Base-by-base conservation (phyloP, 768 basidiomycete species). In the Cystobasidium tubakii region DNA sequence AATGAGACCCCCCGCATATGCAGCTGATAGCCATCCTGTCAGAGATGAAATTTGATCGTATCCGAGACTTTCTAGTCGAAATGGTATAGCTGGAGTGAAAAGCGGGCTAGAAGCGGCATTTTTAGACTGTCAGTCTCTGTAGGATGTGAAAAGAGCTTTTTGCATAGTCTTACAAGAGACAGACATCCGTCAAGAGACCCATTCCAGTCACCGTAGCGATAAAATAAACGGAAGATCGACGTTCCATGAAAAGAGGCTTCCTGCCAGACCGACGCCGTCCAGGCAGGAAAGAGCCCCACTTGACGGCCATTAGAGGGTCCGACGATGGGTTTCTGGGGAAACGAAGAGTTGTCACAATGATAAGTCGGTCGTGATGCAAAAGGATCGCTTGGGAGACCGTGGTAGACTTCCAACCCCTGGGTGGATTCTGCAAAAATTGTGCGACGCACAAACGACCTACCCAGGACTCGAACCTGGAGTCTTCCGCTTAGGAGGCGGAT, bases 161-260 rank as follows among this genome's bases (percentile, higher is more conserved):
- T 9, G 3, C 9, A 23, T 13, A 62, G 25, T 7, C 31, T 39
- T 31, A 39, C 31, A 71, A 71, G 21, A 71, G 69, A 29, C 69
- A 71, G 69, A 71, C 69, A 31, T 71, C 69, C 29, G 69, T 71
- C 34, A 71, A 44, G 4, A 71, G 69, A 27, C 54, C 53, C 69
- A 67, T 67, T 54, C 63, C 63, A 12, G 63, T 44, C 12, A 65
- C 63, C 25, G 63, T 44, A 15, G 63, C 63, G 34, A 65, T 65
- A 29, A 36, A 65, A 23, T 44, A 44, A 27, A 65, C 43, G 31
- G 34, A 39, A 36, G 33, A 36, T 65, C 63, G 57, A 17, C 25
- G 25, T 15, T 60, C 29, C 57, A 60, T 60, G 27, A 60, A 60
- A 34, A 34, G 57, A 27, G 57, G 57, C 21, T 60, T 60, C 57